phyloP scores from a whole-genome alignment of 129 eudicot species.

The Scalesia atractyloides region DNA sequence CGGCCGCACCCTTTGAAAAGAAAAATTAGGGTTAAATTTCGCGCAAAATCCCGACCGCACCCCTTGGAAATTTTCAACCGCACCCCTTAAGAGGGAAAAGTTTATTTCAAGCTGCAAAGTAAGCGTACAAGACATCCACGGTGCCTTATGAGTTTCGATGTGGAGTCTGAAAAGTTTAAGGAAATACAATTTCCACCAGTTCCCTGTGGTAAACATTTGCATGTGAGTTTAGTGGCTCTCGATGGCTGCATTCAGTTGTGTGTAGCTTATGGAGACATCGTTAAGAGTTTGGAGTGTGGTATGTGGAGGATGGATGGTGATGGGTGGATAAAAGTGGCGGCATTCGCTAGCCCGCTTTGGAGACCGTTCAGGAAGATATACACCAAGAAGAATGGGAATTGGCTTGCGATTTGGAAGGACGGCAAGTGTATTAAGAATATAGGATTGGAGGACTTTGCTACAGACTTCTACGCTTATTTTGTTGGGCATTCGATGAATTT shows the following conservation, averaged over 20 bases:
- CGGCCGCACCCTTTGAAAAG: no score
- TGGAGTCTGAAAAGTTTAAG: neutral
- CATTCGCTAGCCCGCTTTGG: neutral
- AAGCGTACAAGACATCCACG: neutral
- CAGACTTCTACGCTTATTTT: no score
- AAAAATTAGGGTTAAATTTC: no score
- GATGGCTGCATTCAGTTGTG: neutral
- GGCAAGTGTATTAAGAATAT: neutral
- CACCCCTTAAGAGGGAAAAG: no score
- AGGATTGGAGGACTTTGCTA: neutral
- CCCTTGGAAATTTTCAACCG: no score
- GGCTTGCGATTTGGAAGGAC: neutral
- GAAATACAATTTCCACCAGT: neutral
- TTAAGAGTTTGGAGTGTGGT: neutral
- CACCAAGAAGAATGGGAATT: neutral
- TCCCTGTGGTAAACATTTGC: neutral
- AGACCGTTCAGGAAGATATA: neutral
- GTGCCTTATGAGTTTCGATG: neutral
- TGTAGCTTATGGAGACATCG: neutral
- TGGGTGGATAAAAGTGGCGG: neutral
- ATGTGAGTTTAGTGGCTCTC: neutral
- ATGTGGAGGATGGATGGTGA: constrained; percentile 19
- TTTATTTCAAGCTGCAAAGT: neutral
- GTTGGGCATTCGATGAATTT: no score
- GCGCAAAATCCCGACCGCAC: no score